These are phyloP conservation scores for Clonostachys byssicola DNA, from an alignment of 2,329 filamentous ascomycete species.

Conservation along the genomic window DNA sequence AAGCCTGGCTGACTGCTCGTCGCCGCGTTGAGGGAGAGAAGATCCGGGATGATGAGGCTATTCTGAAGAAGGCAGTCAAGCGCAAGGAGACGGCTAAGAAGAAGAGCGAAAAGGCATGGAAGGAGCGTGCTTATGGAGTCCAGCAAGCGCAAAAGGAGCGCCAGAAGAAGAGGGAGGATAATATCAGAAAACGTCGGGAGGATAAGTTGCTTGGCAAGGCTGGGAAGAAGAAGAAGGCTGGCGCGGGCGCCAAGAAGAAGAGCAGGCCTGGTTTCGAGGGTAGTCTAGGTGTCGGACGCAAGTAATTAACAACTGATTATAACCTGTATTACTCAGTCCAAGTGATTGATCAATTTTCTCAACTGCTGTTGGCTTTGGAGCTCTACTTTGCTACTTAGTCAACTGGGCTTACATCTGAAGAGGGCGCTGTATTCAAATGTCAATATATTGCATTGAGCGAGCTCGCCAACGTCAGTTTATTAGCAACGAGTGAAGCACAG, in stretches of 20 bases:
- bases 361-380: too few relatives aligned
- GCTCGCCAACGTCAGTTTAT: too few relatives aligned
- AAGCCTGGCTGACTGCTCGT: slow-evolving; percentile 87
- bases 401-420: too few relatives aligned
- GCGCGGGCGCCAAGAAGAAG: slow-evolving; percentile 29
- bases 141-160: slow-evolving; percentile 72
- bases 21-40: slow-evolving; percentile 86
- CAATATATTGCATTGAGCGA: too few relatives aligned
- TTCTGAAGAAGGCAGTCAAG: slow-evolving; percentile 93
- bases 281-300: slow-evolving; percentile 53
- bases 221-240: slow-evolving; percentile 51
- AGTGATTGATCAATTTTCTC: too few relatives aligned
- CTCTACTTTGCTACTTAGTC: too few relatives aligned
- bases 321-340: too few relatives aligned
- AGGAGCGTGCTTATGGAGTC: slow-evolving; percentile 67
- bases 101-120: slow-evolving; percentile 90
- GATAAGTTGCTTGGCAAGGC: slow-evolving; percentile 60
- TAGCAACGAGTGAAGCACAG: too few relatives aligned
- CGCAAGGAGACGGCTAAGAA: slow-evolving; percentile 85
- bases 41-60: slow-evolving; percentile 77
- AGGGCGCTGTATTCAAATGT: too few relatives aligned
- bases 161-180: slow-evolving; percentile 79
- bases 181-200: slow-evolving; percentile 69
- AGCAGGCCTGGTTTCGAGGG: slow-evolving; percentile 68
- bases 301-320: slow-evolving; percentile 18